Conservation (phyloP, 306 rosid genomes). For the Heteromeles arbutifolia region DNA sequence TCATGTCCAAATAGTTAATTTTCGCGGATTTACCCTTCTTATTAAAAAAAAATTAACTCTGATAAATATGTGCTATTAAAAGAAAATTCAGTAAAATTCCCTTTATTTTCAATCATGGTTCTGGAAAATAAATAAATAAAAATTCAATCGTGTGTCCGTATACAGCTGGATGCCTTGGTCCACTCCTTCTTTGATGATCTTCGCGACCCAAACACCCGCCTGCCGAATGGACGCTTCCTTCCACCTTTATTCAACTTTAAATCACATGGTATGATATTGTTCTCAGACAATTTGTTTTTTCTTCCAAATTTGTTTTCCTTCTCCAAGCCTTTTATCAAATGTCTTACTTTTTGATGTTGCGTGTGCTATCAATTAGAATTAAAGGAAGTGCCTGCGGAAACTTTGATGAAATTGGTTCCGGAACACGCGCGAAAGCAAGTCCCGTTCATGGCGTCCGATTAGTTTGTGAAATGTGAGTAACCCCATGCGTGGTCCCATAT, state of each 20-base stretch:
- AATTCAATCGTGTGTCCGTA: background rate
- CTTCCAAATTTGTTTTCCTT: background rate
- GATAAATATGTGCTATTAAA: background rate
- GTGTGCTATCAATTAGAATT: slow-evolving; percentile 45
- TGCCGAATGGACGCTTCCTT: slow-evolving; percentile 92
- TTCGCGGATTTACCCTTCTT: background rate
- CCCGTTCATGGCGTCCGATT: slow-evolving; percentile 67
- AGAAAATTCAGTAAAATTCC: background rate
- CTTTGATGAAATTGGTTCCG: slow-evolving; percentile 77
- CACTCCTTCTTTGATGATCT: slow-evolving; percentile 96
- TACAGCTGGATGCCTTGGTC: slow-evolving; percentile 83
- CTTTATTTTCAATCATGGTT: background rate
- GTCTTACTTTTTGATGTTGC: slow-evolving; percentile 6
- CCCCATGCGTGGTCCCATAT: slow-evolving; percentile 25
- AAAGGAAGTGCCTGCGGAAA: slow-evolving; percentile 74
- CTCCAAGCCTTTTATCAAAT: background rate
- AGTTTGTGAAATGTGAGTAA: slow-evolving; percentile 36
- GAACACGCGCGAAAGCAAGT: slow-evolving; percentile 94
- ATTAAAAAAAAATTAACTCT: background rate
- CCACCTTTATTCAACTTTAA: slow-evolving; percentile 92
- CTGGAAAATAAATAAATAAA: background rate
- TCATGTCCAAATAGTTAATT: background rate
- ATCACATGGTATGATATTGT: slow-evolving; percentile 59
- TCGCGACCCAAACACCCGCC: slow-evolving; percentile 71
- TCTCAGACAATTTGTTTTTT: background rate